phyloP scores from a whole-genome alignment of 2,329 filamentous ascomycete species.

The Aureobasidium sp. region DNA sequence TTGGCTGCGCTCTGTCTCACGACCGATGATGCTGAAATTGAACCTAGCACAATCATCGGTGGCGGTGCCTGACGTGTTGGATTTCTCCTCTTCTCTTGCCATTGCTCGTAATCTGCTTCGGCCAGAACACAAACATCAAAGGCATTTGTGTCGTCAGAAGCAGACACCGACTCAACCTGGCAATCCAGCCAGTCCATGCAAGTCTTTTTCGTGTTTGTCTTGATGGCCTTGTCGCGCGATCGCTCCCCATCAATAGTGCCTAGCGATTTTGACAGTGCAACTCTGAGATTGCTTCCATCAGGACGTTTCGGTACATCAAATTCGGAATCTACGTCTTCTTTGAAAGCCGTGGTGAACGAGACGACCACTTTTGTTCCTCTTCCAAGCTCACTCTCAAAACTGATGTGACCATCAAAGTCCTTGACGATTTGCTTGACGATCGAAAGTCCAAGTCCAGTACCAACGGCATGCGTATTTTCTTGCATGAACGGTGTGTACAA shows the following conservation, averaged over 20 bases:
- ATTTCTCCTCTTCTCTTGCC: background rate
- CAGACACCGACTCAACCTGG: background rate
- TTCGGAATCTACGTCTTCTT: background rate
- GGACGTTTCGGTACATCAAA: background rate
- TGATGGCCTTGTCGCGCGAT: background rate
- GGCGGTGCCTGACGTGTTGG: background rate
- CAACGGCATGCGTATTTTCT: conserved; percentile 27
- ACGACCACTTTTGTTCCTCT: conserved; percentile 22
- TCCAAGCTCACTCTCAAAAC: conserved; percentile 23
- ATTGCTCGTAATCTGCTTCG: conserved; percentile 14
- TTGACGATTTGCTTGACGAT: conserved; percentile 29
- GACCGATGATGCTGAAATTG: background rate
- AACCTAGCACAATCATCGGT: conserved; percentile 11
- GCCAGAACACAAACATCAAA: conserved; percentile 15
- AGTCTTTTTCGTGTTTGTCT: background rate
- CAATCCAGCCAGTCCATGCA: conserved; percentile 13
- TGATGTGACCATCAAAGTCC: conserved; percentile 23
- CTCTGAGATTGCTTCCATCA: background rate
- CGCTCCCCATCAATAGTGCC: background rate
- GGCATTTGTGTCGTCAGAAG: background rate
- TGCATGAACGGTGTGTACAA: conserved; percentile 30
- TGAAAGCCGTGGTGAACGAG: background rate
- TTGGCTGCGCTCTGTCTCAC: background rate
- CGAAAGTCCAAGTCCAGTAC: conserved; percentile 30
- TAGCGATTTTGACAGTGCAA: background rate